phyloP scores from a whole-genome alignment of 495 filamentous ascomycete genomes.

The Penicillium herquei region DNA sequence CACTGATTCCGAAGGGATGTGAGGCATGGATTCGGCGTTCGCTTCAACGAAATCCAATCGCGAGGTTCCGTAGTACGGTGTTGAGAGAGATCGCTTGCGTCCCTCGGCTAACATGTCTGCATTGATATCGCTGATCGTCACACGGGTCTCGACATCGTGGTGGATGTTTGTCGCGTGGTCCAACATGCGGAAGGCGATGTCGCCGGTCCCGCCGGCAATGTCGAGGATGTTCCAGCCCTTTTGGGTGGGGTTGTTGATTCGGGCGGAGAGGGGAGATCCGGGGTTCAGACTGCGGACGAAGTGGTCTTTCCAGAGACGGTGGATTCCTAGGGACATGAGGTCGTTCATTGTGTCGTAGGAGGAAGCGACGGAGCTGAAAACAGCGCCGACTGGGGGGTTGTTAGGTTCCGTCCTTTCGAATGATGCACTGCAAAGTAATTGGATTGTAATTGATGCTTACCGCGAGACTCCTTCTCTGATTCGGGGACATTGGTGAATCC shows the following conservation, averaged over 20 bases:
- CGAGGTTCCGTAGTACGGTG: constrained; percentile 54
- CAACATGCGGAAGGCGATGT: constrained; percentile 96
- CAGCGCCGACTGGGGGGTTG: constrained; percentile 67
- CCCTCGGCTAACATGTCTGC: constrained; percentile 89
- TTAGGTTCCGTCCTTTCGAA: no score
- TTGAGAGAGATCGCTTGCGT: constrained; percentile 64
- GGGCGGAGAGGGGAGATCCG: constrained; percentile 56
- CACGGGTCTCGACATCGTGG: constrained; percentile 69
- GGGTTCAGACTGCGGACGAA: constrained; percentile 93
- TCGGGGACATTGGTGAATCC: constrained; percentile 88
- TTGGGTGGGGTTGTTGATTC: constrained; percentile 18
- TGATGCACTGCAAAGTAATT: no score
- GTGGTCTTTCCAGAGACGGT: constrained; percentile 97
- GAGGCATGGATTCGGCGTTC: constrained; percentile 78
- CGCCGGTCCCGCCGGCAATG: constrained; percentile 94
- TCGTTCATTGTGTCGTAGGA: constrained; percentile 98
- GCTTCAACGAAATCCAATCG: constrained; percentile 80
- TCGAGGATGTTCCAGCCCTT: constrained; percentile 82
- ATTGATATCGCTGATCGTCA: constrained; percentile 95
- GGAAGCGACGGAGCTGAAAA: constrained; percentile 94
- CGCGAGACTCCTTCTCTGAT: constrained; percentile 73
- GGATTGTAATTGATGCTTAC: constrained; percentile 33
- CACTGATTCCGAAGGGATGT: constrained; percentile 61
- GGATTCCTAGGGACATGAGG: constrained; percentile 95
- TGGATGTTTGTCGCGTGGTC: constrained; percentile 84